These are phyloP conservation scores for Paecilomyces formosus DNA, from an alignment of 2,329 filamentous ascomycete genomes.

Conservation along the genomic window DNA sequence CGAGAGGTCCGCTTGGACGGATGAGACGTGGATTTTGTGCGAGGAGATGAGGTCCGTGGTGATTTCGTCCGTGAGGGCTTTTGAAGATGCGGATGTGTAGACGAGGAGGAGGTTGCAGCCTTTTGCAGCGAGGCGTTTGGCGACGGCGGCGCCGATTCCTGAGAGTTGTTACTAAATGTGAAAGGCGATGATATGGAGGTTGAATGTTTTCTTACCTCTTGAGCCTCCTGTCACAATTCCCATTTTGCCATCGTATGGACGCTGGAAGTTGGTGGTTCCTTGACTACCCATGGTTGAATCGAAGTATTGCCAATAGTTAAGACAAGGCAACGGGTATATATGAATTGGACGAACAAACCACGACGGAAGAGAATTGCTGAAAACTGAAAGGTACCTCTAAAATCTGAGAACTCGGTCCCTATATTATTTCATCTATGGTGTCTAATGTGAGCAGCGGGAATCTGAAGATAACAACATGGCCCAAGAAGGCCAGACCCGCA, in stretches of 20 bases:
- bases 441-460: not conserved
- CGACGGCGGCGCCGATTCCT: conserved; percentile 57
- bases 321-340: too few species aligned
- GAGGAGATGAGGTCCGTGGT: conserved; percentile 2
- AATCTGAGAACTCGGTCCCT: not conserved
- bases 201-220: not conserved
- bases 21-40: conserved; percentile 4
- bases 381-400: not conserved
- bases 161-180: not conserved
- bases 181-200: too few species aligned
- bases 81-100: conserved; percentile 52
- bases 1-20: conserved; percentile 7
- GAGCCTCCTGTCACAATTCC: not conserved
- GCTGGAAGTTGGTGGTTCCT: not conserved
- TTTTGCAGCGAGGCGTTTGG: conserved; percentile 52
- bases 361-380: not conserved
- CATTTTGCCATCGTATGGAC: not conserved
- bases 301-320: too few species aligned
- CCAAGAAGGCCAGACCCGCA: not conserved
- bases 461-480: not conserved
- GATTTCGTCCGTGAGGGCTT: conserved; percentile 5
- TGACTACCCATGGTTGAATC: not conserved
- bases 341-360: not conserved
- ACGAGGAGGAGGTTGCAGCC: conserved; percentile 54
- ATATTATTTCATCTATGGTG: not conserved